A percentile compares a stretch with the other conserved stretches of the same genome.
Evolutionary conservation across 176 grass and related monocot species (phyloP).

Genomic region (Pharus latifolius): DNA sequence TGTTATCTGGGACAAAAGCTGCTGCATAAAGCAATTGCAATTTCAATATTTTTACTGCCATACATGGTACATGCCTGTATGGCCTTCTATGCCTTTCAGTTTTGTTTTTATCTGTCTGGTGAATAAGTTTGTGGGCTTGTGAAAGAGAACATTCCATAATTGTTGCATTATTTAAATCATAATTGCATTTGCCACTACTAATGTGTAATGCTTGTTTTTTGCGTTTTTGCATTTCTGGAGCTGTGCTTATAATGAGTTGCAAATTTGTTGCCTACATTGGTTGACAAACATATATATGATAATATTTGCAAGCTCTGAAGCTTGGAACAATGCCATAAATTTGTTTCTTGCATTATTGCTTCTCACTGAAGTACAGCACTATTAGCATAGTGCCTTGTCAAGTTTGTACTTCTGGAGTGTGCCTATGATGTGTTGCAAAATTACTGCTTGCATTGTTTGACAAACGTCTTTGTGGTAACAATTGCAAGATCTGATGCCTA

Average conservation of each 20-base stretch:
- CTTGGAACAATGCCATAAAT: background rate
- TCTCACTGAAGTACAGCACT: background rate
- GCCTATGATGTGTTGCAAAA: slow-evolving; percentile 19
- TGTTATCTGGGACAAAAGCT: background rate
- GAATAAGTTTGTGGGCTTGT: background rate
- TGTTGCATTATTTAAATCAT: no score
- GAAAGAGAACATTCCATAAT: slow-evolving; percentile 3
- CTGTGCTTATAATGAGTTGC: slow-evolving; percentile 31
- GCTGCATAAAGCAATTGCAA: background rate
- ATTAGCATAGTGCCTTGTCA: no score
- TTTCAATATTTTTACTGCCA: background rate
- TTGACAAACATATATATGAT: slow-evolving; percentile 14
- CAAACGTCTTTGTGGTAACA: background rate
- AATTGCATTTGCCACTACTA: no score
- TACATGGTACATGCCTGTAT: background rate
- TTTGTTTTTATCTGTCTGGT: background rate
- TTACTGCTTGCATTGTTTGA: slow-evolving; percentile 17
- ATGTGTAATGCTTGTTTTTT: no score
- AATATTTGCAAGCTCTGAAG: slow-evolving; percentile 25
- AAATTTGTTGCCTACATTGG: slow-evolving; percentile 25
- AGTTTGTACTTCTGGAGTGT: no score
- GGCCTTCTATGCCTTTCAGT: background rate
- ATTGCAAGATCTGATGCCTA: slow-evolving; percentile 8
- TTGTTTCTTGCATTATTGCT: background rate
- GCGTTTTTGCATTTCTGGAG: background rate